phyloP scores from a whole-genome alignment of 2,329 filamentous ascomycete species.

The Coniochaeta sp. region DNA sequence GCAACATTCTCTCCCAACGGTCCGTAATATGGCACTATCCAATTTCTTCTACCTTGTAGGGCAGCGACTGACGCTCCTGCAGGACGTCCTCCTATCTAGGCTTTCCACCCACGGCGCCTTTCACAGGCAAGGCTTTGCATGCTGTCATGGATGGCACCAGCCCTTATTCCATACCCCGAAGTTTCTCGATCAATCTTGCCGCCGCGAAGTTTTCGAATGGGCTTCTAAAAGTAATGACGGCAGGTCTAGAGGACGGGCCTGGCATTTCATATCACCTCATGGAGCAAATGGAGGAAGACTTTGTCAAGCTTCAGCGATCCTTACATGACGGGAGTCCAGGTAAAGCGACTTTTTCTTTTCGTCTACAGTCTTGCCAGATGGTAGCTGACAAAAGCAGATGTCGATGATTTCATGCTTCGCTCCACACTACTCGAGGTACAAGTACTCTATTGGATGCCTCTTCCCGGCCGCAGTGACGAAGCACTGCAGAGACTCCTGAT shows the following conservation, averaged over 20 bases:
- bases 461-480: slow-evolving; percentile 27
- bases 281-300: slow-evolving; percentile 42
- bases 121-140: slow-evolving; percentile 43
- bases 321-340: slow-evolving; percentile 39
- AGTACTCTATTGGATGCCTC: slow-evolving; percentile 41
- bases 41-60: neutral
- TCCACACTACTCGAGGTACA: slow-evolving; percentile 46
- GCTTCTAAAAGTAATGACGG: slow-evolving; percentile 37
- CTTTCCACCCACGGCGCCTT: slow-evolving; percentile 32
- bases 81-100: slow-evolving; percentile 32
- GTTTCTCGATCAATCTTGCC: slow-evolving; percentile 38
- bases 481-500: slow-evolving; percentile 35
- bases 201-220: slow-evolving; percentile 43
- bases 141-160: slow-evolving; percentile 31
- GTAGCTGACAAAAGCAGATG: slow-evolving; percentile 24
- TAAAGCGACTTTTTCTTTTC: slow-evolving; percentile 14
- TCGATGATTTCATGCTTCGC: slow-evolving; percentile 40
- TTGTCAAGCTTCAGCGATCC: slow-evolving; percentile 36
- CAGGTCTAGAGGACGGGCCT: slow-evolving; percentile 36
- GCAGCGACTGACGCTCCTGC: neutral
- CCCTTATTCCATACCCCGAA: slow-evolving; percentile 31
- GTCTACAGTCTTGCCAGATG: neutral
- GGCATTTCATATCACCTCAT: slow-evolving; percentile 39
- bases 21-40: slow-evolving; percentile 13
- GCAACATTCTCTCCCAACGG: slow-evolving; percentile 44